phyloP scores from a whole-genome alignment of 2,329 filamentous ascomycete species.

The Penicillium sp. region DNA sequence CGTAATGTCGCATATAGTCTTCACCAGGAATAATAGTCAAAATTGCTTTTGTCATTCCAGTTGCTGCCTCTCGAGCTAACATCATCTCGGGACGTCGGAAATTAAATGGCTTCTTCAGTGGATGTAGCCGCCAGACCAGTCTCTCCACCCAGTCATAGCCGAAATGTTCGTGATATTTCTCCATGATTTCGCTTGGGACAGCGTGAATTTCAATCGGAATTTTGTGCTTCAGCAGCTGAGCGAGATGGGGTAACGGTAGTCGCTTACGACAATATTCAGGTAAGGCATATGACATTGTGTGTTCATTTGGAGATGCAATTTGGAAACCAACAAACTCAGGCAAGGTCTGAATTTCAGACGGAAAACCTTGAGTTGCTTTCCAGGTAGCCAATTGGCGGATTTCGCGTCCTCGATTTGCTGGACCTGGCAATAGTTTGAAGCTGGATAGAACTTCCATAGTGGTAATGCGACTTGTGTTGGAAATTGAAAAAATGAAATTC shows the following conservation, averaged over 20 bases:
- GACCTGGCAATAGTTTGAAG: too few species aligned
- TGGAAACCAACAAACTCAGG: neutral
- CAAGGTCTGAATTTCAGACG: too few species aligned
- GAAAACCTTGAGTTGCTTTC: too few species aligned
- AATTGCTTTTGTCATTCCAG: neutral
- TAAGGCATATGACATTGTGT: neutral
- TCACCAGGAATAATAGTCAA: neutral
- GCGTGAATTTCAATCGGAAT: neutral
- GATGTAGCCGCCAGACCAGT: neutral
- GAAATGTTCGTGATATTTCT: neutral
- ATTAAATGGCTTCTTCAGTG: neutral
- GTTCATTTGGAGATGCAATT: neutral
- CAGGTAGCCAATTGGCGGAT: too few species aligned
- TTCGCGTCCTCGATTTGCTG: too few species aligned
- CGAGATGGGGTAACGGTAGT: neutral
- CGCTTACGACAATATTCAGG: neutral
- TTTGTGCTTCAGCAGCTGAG: neutral
- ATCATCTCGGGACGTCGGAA: neutral
- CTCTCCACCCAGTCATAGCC: neutral
- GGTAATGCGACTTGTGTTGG: too few species aligned
- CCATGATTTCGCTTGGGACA: neutral
- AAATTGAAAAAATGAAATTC: too few species aligned
- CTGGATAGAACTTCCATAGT: too few species aligned
- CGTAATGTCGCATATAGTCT: neutral
- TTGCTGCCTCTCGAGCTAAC: neutral